These are phyloP conservation scores for Tanozyma kutaoensis DNA, from an alignment of 805 yeast genomes.

Conservation along the genomic window DNA sequence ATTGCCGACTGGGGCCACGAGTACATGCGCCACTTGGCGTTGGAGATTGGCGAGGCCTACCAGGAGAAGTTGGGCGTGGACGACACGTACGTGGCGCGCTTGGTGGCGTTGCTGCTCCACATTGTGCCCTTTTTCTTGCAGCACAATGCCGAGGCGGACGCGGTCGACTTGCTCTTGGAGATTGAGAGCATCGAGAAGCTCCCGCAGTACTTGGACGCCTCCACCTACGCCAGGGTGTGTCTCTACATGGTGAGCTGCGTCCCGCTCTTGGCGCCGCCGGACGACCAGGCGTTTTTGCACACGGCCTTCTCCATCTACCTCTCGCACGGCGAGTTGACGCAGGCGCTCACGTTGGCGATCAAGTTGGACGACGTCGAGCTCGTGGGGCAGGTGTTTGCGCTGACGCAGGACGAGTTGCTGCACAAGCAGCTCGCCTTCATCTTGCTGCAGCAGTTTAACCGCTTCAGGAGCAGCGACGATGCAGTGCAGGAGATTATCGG, in stretches of 20 bases:
- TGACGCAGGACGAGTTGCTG: constrained; percentile 57
- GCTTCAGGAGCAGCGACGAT: constrained; percentile 53
- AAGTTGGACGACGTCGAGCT: constrained; percentile 73
- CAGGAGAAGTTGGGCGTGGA: constrained; percentile 31
- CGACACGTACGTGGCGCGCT: constrained; percentile 21
- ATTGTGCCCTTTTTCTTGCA: constrained; percentile 83
- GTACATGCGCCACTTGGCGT: constrained; percentile 87
- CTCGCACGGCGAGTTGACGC: constrained; percentile 67
- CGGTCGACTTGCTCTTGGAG: constrained; percentile 85
- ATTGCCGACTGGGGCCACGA: constrained; percentile 96
- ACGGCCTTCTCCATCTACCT: constrained; percentile 84
- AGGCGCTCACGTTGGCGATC: constrained; percentile 82
- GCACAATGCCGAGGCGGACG: constrained; percentile 97
- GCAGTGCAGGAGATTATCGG: constrained; percentile 77
- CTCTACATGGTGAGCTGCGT: constrained; percentile 92
- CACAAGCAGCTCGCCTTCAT: constrained; percentile 89
- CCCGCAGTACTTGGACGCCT: constrained; percentile 72
- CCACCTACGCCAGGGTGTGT: constrained; percentile 81
- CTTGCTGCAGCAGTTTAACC: constrained; percentile 74
- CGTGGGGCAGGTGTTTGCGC: constrained; percentile 68
- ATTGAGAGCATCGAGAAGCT: constrained; percentile 77
- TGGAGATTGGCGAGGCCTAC: constrained; percentile 86
- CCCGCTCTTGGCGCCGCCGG: constrained; percentile 92
- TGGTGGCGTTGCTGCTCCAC: constrained; percentile 55
- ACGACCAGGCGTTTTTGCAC: constrained; percentile 71